Conservation (phyloP, 352 stramenopile species). For the Globisporangium perplexum region DNA sequence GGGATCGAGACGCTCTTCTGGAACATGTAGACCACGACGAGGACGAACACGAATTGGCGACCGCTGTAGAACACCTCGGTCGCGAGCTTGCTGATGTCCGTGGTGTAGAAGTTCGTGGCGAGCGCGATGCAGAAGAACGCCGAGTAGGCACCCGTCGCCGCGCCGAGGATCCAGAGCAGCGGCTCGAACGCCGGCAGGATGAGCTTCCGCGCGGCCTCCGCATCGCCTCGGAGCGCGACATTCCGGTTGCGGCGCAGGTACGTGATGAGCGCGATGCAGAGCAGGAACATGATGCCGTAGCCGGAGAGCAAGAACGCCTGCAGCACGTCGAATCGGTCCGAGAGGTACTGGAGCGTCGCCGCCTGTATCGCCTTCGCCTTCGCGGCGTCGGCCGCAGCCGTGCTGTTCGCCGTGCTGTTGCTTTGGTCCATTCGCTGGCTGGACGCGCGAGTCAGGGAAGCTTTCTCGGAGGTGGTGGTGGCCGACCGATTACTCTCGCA, state of each 20-base stretch:
- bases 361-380: slow-evolving; percentile 2
- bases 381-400: not conserved
- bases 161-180: slow-evolving; percentile 46
- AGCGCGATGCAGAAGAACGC: slow-evolving; percentile 27
- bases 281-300: slow-evolving; percentile 39
- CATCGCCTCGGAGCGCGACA: slow-evolving; percentile 40
- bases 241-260: slow-evolving; percentile 60
- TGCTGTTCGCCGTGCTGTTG: not conserved
- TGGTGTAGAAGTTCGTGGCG: slow-evolving; percentile 25
- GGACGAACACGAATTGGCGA: slow-evolving; percentile 31
- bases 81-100: slow-evolving; percentile 16
- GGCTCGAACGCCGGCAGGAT: slow-evolving; percentile 66
- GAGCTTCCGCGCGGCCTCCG: slow-evolving; percentile 44
- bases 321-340: slow-evolving; percentile 29
- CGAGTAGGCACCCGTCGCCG: slow-evolving; percentile 28
- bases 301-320: slow-evolving; percentile 34
- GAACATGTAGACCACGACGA: slow-evolving; percentile 45
- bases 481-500: not conserved
- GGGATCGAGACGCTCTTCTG: slow-evolving; percentile 34
- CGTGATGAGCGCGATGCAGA: slow-evolving; percentile 31
- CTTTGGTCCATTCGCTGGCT: not conserved
- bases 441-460: not conserved
- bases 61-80: slow-evolving; percentile 48
- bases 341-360: slow-evolving; percentile 11
- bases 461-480: not conserved